Evolutionary conservation across 768 basidiomycete genomes (phyloP), one percentile per base, ranked within the genome.

Genomic region (Brasilioporus rufonigricans): DNA sequence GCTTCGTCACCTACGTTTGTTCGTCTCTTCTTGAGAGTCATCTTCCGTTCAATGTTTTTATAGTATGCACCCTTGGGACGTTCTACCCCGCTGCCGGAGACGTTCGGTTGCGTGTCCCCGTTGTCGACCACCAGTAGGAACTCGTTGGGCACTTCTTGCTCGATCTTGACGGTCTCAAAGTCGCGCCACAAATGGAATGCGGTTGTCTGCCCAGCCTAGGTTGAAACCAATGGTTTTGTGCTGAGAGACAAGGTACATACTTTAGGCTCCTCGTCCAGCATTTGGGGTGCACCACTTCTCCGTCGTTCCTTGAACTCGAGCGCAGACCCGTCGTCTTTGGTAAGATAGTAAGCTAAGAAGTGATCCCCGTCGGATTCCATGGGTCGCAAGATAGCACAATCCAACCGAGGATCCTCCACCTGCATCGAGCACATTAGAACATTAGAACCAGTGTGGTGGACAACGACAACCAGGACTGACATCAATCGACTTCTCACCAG

Each of bases 291-390:
- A 53, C 77, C 61, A 10, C 63, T 66, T 35, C 66, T 71, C 26
- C 88, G 80, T 18, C 75, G 75, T 26, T 80, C 74, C 67, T 90
- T 91, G 73, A 90, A 86, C 56, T 76, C 70, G 18, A 81, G 51
- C 1, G 90, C 89, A 10, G 82, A 31, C 14, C 84, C 85, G 66
- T 93, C 90, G 31, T 88, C 84, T 63, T 82, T 78, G 2, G 91
- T 87, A 27, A 93, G 82, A 58, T 92, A 92, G 65, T 90, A 93
- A 12, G 90, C 84, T 52, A 93, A 73, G 81, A 93, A 93, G 43
- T 91, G 89, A 64, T 93, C 91, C 23, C 91, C 87, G 45, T 93
- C 91, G 3, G 88, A 85, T 66, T 89, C 88, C 88, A 91, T 91
- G 1, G 91, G 91, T 26, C 91, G 82, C 50, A 93, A 73, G 55